Evolutionary conservation across 441 rosid genomes (phyloP), one percentile per base, ranked within the genome.

Genomic region (Populus trichocarpa): DNA sequence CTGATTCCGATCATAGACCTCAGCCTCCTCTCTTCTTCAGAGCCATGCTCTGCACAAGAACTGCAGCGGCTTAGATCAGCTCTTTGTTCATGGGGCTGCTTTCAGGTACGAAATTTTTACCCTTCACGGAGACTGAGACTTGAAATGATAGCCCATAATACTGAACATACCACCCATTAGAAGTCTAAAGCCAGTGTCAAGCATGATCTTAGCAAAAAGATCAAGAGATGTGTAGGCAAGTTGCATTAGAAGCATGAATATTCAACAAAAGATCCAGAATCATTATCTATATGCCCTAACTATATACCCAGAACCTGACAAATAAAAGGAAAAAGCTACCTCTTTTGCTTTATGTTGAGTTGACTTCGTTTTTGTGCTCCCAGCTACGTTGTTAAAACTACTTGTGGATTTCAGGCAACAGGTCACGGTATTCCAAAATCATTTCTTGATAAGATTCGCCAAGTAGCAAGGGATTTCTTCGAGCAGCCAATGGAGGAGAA

Each of bases 1-100:
- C 73, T 13, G 4, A 23, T 83, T 73, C 89, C 92, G 36, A 61
- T 80, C 40, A 82, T 89, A 26, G 87, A 86, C 68, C 82, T 87
- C 53, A 63, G 81, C 78, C 40, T 81, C 73, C 72, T 78, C 72
- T 77, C 79, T 6, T 79, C 87, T 38, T 64, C 77, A 20, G 71
- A 82, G n/a, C 32, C 80, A 53, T n/a, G 61, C 74, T 13, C 70
- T 32, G 35, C 76, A 50, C 74, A 84, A 71, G 90, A 87, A 82
- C 82, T 87, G 33, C 81, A 77, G 40, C 89, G 87, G 66, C 90
- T 92, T 59, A 83, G 78, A 78, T 85, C 76, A 13, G 90, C 94
- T 64, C 90, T 93, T 73, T 73, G 76, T 80, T 83, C 83, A 69
- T 84, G 92, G 84, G 95, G 93, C 38, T 91, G 91, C 84, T 87